These are phyloP conservation scores for Jatropha multifida DNA, from an alignment of 441 rosid genomes.

Conservation along the genomic window DNA sequence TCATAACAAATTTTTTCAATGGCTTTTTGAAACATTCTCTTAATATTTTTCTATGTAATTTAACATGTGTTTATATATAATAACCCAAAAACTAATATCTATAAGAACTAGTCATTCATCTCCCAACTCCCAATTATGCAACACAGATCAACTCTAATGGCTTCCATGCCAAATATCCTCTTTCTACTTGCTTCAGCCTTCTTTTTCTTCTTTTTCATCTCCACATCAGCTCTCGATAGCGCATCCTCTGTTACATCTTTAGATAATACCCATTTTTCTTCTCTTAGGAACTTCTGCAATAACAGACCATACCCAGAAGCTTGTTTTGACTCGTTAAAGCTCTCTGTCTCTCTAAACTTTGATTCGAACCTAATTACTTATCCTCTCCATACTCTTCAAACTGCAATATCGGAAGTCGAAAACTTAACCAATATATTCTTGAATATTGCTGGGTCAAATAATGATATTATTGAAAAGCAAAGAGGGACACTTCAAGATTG, in stretches of 20 bases:
- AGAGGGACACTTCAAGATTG: slow-evolving; percentile 78
- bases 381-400: slow-evolving; percentile 59
- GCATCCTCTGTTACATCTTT: slow-evolving; percentile 30
- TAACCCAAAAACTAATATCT: neutral
- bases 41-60: neutral
- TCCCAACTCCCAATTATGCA: slow-evolving; percentile 3
- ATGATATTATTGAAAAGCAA: slow-evolving; percentile 48
- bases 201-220: slow-evolving; percentile 28
- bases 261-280: slow-evolving; percentile 28
- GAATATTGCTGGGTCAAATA: slow-evolving; percentile 27
- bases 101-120: neutral
- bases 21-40: no score
- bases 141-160: slow-evolving; percentile 31
- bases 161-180: slow-evolving; percentile 28
- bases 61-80: neutral
- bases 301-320: slow-evolving; percentile 62
- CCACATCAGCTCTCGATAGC: slow-evolving; percentile 19
- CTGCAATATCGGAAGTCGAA: slow-evolving; percentile 58
- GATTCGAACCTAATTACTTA: slow-evolving; percentile 48
- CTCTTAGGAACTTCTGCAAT: slow-evolving; percentile 47
- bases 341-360: slow-evolving; percentile 64
- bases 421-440: slow-evolving; percentile 53
- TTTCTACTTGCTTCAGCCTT: slow-evolving; percentile 36
- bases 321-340: slow-evolving; percentile 60
- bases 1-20: no score